Evolutionary conservation across 176 grass and related monocot species (phyloP).

Genomic region (Tillandsia leiboldiana): DNA sequence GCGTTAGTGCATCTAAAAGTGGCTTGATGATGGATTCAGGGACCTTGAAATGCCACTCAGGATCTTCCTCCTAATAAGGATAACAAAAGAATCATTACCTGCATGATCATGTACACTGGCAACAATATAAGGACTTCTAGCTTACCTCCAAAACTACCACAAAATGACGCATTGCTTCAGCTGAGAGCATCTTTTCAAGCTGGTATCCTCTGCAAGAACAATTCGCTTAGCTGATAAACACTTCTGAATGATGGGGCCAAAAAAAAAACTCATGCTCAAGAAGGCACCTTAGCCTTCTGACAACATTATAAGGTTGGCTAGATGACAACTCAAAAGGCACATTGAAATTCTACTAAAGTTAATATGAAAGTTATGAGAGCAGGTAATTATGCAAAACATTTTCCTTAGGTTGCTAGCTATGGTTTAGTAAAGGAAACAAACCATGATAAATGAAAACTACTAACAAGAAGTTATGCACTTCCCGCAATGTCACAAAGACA

Average conservation of each 20-base stretch:
- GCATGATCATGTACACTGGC: constrained; percentile 10
- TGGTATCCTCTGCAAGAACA: constrained; percentile 66
- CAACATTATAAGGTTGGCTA: too few species aligned
- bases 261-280: too few species aligned
- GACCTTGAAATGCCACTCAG: constrained; percentile 84
- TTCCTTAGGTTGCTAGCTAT: neutral
- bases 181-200: constrained; percentile 67
- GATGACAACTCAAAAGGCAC: too few species aligned
- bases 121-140: neutral
- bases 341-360: too few species aligned
- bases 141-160: constrained; percentile 97
- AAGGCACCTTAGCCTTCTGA: too few species aligned
- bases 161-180: constrained; percentile 95
- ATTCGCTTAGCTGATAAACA: constrained; percentile 2
- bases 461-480: too few species aligned
- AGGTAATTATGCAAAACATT: neutral
- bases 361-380: too few species aligned
- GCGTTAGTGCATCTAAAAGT: constrained; percentile 73
- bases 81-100: constrained; percentile 10
- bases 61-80: constrained; percentile 80
- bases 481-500: neutral
- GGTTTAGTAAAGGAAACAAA: neutral
- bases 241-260: neutral
- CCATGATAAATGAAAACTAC: neutral
- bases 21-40: constrained; percentile 50